Evolutionary conservation across 2,329 filamentous ascomycete genomes (phyloP).

Genomic region (Colletotrichum endophyticum): DNA sequence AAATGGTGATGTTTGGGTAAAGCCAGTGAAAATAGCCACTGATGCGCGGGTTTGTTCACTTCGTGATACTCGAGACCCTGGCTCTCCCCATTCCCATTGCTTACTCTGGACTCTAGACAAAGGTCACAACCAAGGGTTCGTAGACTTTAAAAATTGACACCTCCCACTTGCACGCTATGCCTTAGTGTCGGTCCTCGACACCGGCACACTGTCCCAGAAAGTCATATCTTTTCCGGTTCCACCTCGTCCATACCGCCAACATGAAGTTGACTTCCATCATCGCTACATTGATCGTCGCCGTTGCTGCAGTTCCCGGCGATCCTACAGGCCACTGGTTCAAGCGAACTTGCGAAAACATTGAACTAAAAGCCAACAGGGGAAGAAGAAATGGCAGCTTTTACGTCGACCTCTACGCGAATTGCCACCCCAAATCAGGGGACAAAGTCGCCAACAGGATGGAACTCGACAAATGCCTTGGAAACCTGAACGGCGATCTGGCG

Average conservation of each 20-base stretch:
- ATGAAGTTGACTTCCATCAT: not conserved
- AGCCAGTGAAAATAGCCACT: not conserved
- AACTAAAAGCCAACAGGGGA: not conserved
- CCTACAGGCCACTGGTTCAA: not conserved
- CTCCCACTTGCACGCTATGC: not conserved
- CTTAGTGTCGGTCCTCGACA: not conserved
- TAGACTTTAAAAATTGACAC: not conserved
- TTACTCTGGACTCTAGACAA: not conserved
- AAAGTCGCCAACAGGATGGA: not conserved
- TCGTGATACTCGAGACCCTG: not conserved
- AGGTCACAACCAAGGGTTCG: not conserved
- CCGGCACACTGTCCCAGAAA: not conserved
- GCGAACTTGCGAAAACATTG: not conserved
- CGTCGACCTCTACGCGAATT: not conserved
- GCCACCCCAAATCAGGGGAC: not conserved
- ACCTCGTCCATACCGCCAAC: not conserved
- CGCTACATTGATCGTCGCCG: not conserved
- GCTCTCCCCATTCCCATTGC: not conserved
- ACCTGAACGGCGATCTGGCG: not conserved
- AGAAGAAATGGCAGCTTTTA: not conserved
- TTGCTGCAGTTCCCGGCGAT: not conserved
- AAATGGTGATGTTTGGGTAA: not conserved
- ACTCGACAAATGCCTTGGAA: not conserved
- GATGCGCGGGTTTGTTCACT: not conserved
- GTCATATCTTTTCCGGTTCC: not conserved